Conservation (phyloP, 495 filamentous ascomycete species). For the Polyplosphaeria fusca region DNA sequence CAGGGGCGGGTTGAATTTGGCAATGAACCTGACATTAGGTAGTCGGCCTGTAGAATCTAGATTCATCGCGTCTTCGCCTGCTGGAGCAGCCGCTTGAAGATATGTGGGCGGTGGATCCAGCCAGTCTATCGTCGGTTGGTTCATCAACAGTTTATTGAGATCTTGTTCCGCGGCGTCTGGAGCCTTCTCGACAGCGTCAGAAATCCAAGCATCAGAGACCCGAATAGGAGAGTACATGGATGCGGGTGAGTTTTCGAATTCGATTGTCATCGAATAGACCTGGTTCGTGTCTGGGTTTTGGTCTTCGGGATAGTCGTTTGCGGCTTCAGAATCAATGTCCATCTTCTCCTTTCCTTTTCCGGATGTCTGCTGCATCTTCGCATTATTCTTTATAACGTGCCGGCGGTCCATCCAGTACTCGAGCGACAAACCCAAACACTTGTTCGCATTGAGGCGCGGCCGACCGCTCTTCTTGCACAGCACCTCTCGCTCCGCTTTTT, state of each 20-base stretch:
- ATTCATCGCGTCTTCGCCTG: slow-evolving; percentile 43
- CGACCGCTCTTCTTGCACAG: slow-evolving; percentile 68
- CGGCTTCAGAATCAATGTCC: slow-evolving; percentile 21
- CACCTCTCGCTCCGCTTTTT: slow-evolving; percentile 49
- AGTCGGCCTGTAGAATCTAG: slow-evolving; percentile 43
- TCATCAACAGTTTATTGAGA: slow-evolving; percentile 24
- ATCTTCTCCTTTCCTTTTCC: slow-evolving; percentile 28
- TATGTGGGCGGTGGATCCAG: slow-evolving; percentile 54
- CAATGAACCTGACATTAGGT: slow-evolving; percentile 77
- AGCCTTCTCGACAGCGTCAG: slow-evolving; percentile 53
- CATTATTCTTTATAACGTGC: slow-evolving; percentile 41
- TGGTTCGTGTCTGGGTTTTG: slow-evolving; percentile 34
- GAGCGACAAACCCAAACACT: slow-evolving; percentile 68
- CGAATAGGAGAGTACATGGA: slow-evolving; percentile 57
- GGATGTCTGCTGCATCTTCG: slow-evolving; percentile 23
- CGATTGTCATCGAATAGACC: slow-evolving; percentile 62
- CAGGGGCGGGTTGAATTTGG: slow-evolving; percentile 78
- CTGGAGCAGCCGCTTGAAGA: slow-evolving; percentile 32
- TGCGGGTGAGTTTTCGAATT: slow-evolving; percentile 55
- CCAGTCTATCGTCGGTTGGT: slow-evolving; percentile 58
- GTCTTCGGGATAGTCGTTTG: slow-evolving; percentile 20
- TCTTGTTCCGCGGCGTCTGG: slow-evolving; percentile 15
- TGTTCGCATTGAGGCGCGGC: slow-evolving; percentile 72
- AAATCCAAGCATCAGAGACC: slow-evolving; percentile 66
- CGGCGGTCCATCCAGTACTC: slow-evolving; percentile 81